These are phyloP conservation scores for Trypanosoma mega DNA, from an alignment of 208 protist species.

Conservation along the genomic window DNA sequence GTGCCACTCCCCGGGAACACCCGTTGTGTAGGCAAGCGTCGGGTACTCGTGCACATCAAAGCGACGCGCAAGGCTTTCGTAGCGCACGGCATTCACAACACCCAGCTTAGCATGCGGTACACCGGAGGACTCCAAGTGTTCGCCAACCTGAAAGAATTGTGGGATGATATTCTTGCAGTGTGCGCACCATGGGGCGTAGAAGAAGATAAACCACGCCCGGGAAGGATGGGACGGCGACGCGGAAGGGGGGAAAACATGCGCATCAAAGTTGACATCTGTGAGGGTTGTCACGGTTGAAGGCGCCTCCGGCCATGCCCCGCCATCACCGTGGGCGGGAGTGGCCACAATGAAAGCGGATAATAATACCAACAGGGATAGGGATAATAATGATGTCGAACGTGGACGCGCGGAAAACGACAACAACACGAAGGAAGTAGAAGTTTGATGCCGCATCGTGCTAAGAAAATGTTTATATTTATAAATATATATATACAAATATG, in stretches of 20 bases:
- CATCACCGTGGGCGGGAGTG: not conserved
- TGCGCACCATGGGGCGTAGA: conserved; percentile 82
- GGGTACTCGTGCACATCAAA: conserved; percentile 65
- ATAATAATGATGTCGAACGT: not conserved
- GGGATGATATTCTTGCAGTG: conserved; percentile 79
- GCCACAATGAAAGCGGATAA: not conserved
- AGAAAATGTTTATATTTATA: not conserved
- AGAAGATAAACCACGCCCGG: conserved; percentile 70
- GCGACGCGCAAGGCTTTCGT: conserved; percentile 39
- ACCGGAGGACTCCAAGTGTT: conserved; percentile 28
- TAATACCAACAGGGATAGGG: conserved; percentile 6
- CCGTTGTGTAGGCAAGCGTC: conserved; percentile 80
- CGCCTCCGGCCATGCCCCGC: conserved; percentile 4
- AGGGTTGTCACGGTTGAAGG: conserved; percentile 38
- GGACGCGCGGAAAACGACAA: not conserved
- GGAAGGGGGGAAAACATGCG: conserved; percentile 47
- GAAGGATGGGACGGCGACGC: too few relatives aligned
- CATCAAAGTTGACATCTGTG: conserved; percentile 58
- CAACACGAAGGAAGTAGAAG: not conserved
- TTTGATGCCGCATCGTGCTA: not conserved
- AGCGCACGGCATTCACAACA: conserved; percentile 57
- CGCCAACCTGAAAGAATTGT: conserved; percentile 67
- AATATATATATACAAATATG: conserved; percentile 5
- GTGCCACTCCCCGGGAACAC: conserved; percentile 44
- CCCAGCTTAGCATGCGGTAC: conserved; percentile 47